Percentiles rank a stretch among this genome's conserved stretches.
Evolutionary conservation across 768 basidiomycete genomes (phyloP).

Genomic region (Galerina sulciceps): DNA sequence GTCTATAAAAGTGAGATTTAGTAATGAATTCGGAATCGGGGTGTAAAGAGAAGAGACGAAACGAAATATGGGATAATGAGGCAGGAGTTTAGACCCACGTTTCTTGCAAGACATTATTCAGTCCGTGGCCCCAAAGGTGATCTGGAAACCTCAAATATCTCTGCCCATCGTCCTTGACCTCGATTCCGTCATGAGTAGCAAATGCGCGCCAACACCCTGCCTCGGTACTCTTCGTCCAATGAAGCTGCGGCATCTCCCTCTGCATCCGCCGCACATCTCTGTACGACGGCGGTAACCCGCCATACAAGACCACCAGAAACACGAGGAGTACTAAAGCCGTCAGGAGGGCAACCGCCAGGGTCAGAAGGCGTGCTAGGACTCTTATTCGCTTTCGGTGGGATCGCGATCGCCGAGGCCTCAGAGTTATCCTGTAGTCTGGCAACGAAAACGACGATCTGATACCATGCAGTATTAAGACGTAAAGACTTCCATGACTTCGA

Average conservation of each 20-base stretch:
- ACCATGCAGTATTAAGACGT: too few species aligned
- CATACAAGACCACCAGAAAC: slow-evolving; percentile 18
- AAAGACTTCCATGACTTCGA: too few species aligned
- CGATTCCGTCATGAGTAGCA: not conserved
- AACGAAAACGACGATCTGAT: too few species aligned
- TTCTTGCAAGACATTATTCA: slow-evolving; percentile 68
- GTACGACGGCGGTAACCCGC: slow-evolving; percentile 27
- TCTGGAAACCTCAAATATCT: slow-evolving; percentile 54
- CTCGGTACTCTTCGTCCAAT: slow-evolving; percentile 8
- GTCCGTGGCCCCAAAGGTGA: slow-evolving; percentile 63
- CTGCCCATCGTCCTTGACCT: not conserved
- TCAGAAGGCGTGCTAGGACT: too few species aligned
- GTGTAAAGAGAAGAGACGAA: not conserved
- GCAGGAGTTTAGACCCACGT: slow-evolving; percentile 32
- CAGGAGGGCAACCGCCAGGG: not conserved
- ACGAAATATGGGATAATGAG: slow-evolving; percentile 23
- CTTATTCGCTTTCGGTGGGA: too few species aligned
- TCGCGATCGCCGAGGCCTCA: too few species aligned
- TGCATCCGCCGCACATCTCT: slow-evolving; percentile 16
- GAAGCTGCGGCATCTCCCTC: slow-evolving; percentile 21
- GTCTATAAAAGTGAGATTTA: not conserved
- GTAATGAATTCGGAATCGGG: not conserved
- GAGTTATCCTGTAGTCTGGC: too few species aligned
- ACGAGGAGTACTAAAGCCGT: not conserved
- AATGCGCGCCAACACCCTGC: not conserved